Percentiles rank a stretch among this genome's conserved stretches.
phyloP scores from a whole-genome alignment of 352 stramenopile genomes.

The Thalassiosira livingstoniorum region DNA sequence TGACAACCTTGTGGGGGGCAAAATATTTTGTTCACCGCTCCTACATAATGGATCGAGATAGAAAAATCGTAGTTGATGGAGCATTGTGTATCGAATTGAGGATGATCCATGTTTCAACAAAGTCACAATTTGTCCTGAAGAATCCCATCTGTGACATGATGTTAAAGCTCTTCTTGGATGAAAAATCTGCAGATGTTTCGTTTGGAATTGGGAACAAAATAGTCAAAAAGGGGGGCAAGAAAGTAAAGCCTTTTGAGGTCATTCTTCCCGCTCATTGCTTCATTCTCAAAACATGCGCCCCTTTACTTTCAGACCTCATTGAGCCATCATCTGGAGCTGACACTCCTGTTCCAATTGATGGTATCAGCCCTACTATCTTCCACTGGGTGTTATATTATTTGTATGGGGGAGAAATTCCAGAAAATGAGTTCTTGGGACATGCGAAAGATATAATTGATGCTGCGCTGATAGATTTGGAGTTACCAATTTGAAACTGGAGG shows the following conservation, averaged over 20 bases:
- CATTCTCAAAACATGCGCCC: conserved; percentile 16
- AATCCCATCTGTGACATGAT: neutral
- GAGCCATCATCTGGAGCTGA: neutral
- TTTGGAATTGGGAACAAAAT: neutral
- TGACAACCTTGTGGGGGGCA: neutral
- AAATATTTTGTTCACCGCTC: neutral
- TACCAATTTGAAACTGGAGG: conserved; percentile 9
- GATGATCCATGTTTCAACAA: neutral
- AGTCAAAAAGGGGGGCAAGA: neutral
- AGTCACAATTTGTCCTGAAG: neutral
- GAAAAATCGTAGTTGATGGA: neutral
- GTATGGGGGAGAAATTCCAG: conserved; percentile 16
- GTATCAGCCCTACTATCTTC: conserved; percentile 12
- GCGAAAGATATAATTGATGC: conserved; percentile 32
- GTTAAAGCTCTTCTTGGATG: neutral
- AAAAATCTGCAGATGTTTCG: conserved; percentile 1
- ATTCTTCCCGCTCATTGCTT: conserved; percentile 13
- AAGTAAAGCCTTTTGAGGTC: neutral
- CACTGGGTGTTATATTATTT: conserved; percentile 25
- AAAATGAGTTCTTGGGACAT: conserved; percentile 9
- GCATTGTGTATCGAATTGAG: neutral
- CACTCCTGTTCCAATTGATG: conserved; percentile 5
- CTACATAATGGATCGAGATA: neutral
- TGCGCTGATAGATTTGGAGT: conserved; percentile 10
- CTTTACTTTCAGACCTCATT: conserved; percentile 3